These are phyloP conservation scores for Gossypium sturtianum DNA, from an alignment of 345 rosid genomes.

Conservation along the genomic window DNA sequence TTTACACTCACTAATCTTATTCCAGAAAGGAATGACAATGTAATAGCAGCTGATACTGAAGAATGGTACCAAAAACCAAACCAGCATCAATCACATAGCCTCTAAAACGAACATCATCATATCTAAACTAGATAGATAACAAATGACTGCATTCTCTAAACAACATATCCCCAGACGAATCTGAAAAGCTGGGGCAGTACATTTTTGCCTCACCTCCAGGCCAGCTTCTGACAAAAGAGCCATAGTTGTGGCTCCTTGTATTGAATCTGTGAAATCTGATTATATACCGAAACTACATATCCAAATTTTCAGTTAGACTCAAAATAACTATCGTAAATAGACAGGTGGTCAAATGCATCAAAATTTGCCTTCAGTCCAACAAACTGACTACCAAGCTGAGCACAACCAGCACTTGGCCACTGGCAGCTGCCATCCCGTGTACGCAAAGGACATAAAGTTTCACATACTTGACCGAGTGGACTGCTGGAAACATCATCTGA, in stretches of 20 bases:
- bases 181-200: conserved; percentile 18
- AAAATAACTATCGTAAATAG: conserved; percentile 71
- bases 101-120: neutral
- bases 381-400: conserved; percentile 69
- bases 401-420: conserved; percentile 94
- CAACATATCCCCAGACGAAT: conserved; percentile 16
- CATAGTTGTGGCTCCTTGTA: neutral
- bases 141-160: conserved; percentile 24
- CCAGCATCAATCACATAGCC: neutral
- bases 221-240: neutral
- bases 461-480: conserved; percentile 46
- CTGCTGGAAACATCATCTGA: conserved; percentile 44
- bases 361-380: conserved; percentile 80
- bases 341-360: conserved; percentile 82
- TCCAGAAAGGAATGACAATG: conserved; percentile 12
- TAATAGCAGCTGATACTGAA: neutral
- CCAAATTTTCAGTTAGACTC: conserved; percentile 40
- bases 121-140: conserved; percentile 4
- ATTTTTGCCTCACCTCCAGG: conserved; percentile 10
- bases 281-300: neutral
- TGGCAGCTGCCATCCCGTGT: conserved; percentile 70
- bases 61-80: neutral
- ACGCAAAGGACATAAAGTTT: conserved; percentile 61
- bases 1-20: neutral
- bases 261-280: neutral